Base-by-base conservation (phyloP, 164 flowering plant genomes). In the Annona squamosa region DNA sequence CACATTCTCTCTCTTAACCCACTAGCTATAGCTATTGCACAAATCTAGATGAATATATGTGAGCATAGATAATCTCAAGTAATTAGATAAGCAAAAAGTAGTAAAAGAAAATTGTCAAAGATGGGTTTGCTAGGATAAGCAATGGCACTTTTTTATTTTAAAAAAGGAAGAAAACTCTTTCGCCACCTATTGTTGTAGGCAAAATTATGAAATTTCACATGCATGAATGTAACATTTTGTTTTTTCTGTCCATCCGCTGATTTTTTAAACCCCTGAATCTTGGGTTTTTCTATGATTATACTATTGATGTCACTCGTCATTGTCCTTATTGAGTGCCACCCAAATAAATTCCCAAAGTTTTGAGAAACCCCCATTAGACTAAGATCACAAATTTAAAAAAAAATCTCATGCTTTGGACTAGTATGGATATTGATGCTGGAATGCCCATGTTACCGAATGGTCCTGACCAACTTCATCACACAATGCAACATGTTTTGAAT, bases 161-260 rank as follows among this genome's bases (percentile, higher is more conserved):
- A 63, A 63, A 41, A 71, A 65, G 5, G 44, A 42, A 48, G 3
- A 42, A 10, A 71, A 44, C 41, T 48, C 52, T 16, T 52, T 52
- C 13, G 13, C 67, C 61, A 64, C 74, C 63, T 57, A 45, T 56
- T 41, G 44, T 26, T 46, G 37, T 70, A 46, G 75, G 79, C 62
- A 18, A 73, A 77, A 75, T 81, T 75, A 81, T 75, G 81, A 77
- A 69, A 69, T 67, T 67, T 66, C 81, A 81, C 84, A 81, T 79
- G 84, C 78, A 71, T 70, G 64, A 72, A 74, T 74, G 76, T 72
- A 65, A 57, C 57, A 41, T 64, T 68, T 69, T 70, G 56, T 69
- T 73, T 72, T 72, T 41, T 74, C 72, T 73, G 59, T 52, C 74
- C 63, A 64, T 48, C 45, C 26, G 71, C 45, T 43, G 61, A 48